phyloP scores from a whole-genome alignment of 306 rosid genomes.

The Crotalaria pallida region DNA sequence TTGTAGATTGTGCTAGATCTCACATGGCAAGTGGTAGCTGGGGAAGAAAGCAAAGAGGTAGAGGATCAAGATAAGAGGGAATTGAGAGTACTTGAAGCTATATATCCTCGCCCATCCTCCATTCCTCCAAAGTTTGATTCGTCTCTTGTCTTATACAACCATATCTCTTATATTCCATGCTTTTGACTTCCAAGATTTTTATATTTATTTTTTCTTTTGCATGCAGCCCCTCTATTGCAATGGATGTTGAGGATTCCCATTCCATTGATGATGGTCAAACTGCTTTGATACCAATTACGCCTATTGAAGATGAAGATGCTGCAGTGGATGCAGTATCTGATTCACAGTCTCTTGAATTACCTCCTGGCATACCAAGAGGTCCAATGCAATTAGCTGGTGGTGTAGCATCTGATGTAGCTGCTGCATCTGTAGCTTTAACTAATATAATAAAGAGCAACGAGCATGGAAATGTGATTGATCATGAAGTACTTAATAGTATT shows the following conservation, averaged over 20 bases:
- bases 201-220: not conserved
- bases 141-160: slow-evolving; percentile 21
- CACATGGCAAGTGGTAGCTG: slow-evolving; percentile 81
- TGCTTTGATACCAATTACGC: slow-evolving; percentile 67
- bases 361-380: slow-evolving; percentile 26
- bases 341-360: slow-evolving; percentile 25
- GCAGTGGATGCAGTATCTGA: slow-evolving; percentile 30
- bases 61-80: slow-evolving; percentile 70
- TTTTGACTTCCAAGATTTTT: slow-evolving; percentile 10
- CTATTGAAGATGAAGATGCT: slow-evolving; percentile 80
- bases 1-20: slow-evolving; percentile 51
- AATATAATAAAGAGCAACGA: slow-evolving; percentile 59
- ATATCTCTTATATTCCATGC: not conserved
- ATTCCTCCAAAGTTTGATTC: slow-evolving; percentile 75
- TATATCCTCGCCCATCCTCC: slow-evolving; percentile 82
- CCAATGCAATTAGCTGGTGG: slow-evolving; percentile 25
- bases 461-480: slow-evolving; percentile 64
- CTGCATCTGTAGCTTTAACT: slow-evolving; percentile 59
- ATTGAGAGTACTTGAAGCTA: slow-evolving; percentile 87
- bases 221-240: slow-evolving; percentile 49
- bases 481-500: slow-evolving; percentile 58
- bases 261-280: slow-evolving; percentile 32
- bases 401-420: slow-evolving; percentile 52
- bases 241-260: slow-evolving; percentile 40
- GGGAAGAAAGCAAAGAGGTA: slow-evolving; percentile 79